phyloP scores from a whole-genome alignment of 768 basidiomycete genomes.

The Postia placenta region DNA sequence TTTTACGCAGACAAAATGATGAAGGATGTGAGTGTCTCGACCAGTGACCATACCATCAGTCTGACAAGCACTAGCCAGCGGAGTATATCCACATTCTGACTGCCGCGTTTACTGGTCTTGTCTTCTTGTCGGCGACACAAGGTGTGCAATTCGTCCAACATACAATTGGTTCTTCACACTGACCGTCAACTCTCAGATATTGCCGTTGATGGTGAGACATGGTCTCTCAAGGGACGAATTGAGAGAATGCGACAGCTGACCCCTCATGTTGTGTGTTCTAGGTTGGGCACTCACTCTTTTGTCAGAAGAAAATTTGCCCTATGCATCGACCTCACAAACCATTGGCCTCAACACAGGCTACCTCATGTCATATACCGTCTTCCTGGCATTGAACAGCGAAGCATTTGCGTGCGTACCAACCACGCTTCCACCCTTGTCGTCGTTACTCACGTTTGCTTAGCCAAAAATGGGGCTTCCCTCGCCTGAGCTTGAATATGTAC shows the following conservation, averaged over 20 bases:
- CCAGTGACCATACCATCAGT: constrained; percentile 7
- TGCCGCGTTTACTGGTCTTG: constrained; percentile 78
- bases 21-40: constrained; percentile 51
- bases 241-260: neutral
- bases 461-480: constrained; percentile 71
- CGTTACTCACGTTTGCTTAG: constrained; percentile 29
- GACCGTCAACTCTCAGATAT: constrained; percentile 58
- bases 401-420: constrained; percentile 65
- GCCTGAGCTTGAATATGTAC: constrained; percentile 69
- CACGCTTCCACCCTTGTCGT: neutral
- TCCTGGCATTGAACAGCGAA: constrained; percentile 93
- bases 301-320: constrained; percentile 90
- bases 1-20: constrained; percentile 69
- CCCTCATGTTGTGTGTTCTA: constrained; percentile 18
- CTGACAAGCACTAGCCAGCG: constrained; percentile 51
- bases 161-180: constrained; percentile 8
- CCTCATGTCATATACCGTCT: constrained; percentile 95
- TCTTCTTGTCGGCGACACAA: constrained; percentile 96
- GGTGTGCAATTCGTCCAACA: constrained; percentile 39
- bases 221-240: neutral
- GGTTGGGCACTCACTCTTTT: constrained; percentile 81
- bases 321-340: constrained; percentile 97
- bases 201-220: constrained; percentile 82
- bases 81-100: constrained; percentile 77
- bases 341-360: constrained; percentile 95